Evolutionary conservation across 225 moss, liverwort and hornwort genomes (phyloP).

Genomic region (Antitrichia curtipendula): DNA sequence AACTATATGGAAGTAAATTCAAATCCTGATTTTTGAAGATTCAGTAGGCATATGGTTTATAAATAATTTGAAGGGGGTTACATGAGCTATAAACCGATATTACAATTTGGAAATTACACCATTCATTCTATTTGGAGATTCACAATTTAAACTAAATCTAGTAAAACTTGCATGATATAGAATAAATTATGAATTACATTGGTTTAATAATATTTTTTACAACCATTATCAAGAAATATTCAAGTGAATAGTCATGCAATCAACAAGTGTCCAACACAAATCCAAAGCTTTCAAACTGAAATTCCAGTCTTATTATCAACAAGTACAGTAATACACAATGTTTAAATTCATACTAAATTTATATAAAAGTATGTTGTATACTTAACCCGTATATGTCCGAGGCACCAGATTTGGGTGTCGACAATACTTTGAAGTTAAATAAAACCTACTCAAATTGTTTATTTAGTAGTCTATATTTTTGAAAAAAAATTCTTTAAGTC

Average conservation of each 20-base stretch:
- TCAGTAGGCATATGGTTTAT: accelerated
- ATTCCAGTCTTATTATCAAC: background rate
- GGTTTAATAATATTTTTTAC: background rate
- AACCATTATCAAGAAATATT: background rate
- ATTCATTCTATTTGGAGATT: background rate
- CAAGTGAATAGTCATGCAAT: background rate
- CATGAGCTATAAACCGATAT: background rate
- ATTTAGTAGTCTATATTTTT: too few relatives aligned
- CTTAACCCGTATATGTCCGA: too few relatives aligned
- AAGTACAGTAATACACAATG: background rate
- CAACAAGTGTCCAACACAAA: background rate
- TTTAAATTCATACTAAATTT: background rate
- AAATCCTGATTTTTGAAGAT: background rate
- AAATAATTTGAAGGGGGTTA: background rate
- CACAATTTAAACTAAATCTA: too few relatives aligned
- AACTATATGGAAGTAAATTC: accelerated
- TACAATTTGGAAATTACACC: background rate
- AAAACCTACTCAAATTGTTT: too few relatives aligned
- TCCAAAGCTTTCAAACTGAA: background rate
- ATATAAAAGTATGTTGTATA: background rate
- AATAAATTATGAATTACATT: background rate
- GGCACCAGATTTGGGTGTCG: too few relatives aligned
- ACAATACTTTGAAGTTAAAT: too few relatives aligned
- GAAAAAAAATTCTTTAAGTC: too few relatives aligned
- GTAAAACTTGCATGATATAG: too few relatives aligned